A percentile compares a stretch with the other conserved stretches of the same genome.
These are phyloP conservation scores for Nakaseomyces sp. DNA, from an alignment of 1,139 yeast species.

Conservation along the genomic window DNA sequence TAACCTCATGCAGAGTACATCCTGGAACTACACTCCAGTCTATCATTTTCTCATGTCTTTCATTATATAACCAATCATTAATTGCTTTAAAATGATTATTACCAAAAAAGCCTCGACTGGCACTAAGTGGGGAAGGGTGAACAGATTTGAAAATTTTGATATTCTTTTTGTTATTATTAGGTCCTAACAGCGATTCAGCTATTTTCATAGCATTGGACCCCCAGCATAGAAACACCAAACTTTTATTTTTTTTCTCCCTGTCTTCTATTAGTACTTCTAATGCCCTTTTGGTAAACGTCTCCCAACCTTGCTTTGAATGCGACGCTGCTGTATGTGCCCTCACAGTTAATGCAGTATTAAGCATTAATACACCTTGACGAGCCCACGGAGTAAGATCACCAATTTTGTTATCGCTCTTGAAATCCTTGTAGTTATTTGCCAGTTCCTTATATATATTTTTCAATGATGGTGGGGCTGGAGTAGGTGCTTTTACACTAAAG, in stretches of 20 bases:
- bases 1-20: conserved; percentile 19
- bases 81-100: conserved; percentile 62
- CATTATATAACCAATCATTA: conserved; percentile 56
- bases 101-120: conserved; percentile 72
- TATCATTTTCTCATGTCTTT: conserved; percentile 36
- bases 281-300: conserved; percentile 68
- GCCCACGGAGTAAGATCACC: conserved; percentile 87
- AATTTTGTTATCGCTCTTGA: conserved; percentile 37
- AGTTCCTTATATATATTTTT: conserved; percentile 79
- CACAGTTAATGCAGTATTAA: conserved; percentile 86
- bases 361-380: conserved; percentile 72
- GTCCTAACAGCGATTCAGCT: conserved; percentile 38
- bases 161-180: conserved; percentile 26
- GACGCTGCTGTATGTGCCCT: conserved; percentile 91
- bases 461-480: conserved; percentile 83
- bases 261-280: conserved; percentile 43
- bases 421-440: conserved; percentile 58
- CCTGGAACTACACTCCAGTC: conserved; percentile 49
- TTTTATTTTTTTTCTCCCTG: conserved; percentile 34
- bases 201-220: conserved; percentile 86
- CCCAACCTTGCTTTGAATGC: conserved; percentile 92
- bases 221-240: conserved; percentile 84
- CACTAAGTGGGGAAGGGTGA: conserved; percentile 94
- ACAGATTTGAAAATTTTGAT: conserved; percentile 59
- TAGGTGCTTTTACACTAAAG: conserved; percentile 79